These are phyloP conservation scores for Davidsoniella australis DNA, from an alignment of 2,329 filamentous ascomycete species.

Conservation along the genomic window DNA sequence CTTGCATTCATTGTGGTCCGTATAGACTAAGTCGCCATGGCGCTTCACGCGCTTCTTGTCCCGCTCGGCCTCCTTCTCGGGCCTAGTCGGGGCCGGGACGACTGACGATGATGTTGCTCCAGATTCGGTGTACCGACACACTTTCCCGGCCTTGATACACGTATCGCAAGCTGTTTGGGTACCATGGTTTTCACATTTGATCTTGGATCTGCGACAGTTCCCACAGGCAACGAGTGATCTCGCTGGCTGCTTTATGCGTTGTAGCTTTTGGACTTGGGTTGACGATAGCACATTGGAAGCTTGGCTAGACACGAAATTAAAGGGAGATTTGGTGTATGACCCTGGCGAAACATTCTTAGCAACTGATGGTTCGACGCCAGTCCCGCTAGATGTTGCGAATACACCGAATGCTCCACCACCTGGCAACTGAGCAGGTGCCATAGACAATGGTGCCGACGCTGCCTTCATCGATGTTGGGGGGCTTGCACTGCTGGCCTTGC, in stretches of 20 bases:
- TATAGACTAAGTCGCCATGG: slow-evolving; percentile 26
- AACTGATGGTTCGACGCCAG: too few relatives aligned
- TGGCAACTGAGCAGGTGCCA: too few relatives aligned
- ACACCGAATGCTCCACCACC: too few relatives aligned
- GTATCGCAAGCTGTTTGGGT: slow-evolving; percentile 55
- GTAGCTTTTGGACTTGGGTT: too few relatives aligned
- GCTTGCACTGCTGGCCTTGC: too few relatives aligned
- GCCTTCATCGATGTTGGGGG: too few relatives aligned
- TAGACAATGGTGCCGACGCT: too few relatives aligned
- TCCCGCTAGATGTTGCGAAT: too few relatives aligned
- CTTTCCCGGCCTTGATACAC: slow-evolving; percentile 53
- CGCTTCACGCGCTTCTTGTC: slow-evolving; percentile 33
- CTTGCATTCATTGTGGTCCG: slow-evolving; percentile 22
- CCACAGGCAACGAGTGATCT: slow-evolving; percentile 66
- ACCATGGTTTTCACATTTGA: slow-evolving; percentile 71
- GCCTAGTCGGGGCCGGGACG: slow-evolving; percentile 19
- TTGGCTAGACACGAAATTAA: too few relatives aligned
- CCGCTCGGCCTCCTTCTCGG: slow-evolving; percentile 26
- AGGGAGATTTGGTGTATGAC: too few relatives aligned
- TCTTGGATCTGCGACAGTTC: slow-evolving; percentile 62
- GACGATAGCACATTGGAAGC: too few relatives aligned
- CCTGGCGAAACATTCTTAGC: too few relatives aligned
- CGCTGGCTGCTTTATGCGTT: slow-evolving; percentile 28
- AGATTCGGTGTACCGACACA: slow-evolving; percentile 52
- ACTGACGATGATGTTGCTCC: not conserved